Evolutionary conservation across 768 basidiomycete species (phyloP).

Genomic region (Pleurotus citrinopileatus): DNA sequence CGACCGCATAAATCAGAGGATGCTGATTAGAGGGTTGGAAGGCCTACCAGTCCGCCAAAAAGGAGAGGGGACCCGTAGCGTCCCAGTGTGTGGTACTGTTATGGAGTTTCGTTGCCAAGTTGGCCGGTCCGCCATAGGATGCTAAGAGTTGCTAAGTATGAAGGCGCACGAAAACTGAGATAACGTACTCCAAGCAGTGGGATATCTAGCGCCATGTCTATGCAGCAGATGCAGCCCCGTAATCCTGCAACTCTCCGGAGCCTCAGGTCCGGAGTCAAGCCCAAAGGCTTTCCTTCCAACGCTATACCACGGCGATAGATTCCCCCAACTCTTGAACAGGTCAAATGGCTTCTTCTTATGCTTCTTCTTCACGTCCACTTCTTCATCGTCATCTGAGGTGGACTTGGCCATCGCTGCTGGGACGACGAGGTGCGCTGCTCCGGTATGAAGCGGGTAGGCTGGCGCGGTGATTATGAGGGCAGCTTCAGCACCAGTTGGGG

Average conservation of each 20-base stretch:
- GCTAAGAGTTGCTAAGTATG: constrained; percentile 27
- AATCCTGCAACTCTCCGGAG: constrained; percentile 66
- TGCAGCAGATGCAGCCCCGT: constrained; percentile 80
- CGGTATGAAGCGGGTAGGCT: constrained; percentile 74
- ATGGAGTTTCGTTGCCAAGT: constrained; percentile 54
- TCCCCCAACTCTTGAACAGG: constrained; percentile 79
- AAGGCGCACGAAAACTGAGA: background rate
- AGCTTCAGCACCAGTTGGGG: constrained; percentile 78
- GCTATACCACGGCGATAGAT: constrained; percentile 84
- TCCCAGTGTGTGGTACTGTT: constrained; percentile 56
- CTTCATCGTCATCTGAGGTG: constrained; percentile 13
- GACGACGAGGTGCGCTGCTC: constrained; percentile 60
- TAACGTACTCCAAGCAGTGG: constrained; percentile 59
- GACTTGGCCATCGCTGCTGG: constrained; percentile 34
- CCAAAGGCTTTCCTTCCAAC: constrained; percentile 66
- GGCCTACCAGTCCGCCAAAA: constrained; percentile 79
- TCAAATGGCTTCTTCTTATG: constrained; percentile 44
- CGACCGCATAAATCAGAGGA: background rate
- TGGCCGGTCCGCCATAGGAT: constrained; percentile 59
- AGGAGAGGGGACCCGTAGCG: constrained; percentile 61
- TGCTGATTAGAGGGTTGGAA: constrained; percentile 7
- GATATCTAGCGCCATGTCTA: constrained; percentile 77
- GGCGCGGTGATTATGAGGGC: constrained; percentile 73
- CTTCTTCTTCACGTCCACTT: constrained; percentile 20
- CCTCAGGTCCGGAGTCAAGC: constrained; percentile 64